These are phyloP conservation scores for Catunica adiposa DNA, from an alignment of 2,329 filamentous ascomycete genomes.

Conservation along the genomic window DNA sequence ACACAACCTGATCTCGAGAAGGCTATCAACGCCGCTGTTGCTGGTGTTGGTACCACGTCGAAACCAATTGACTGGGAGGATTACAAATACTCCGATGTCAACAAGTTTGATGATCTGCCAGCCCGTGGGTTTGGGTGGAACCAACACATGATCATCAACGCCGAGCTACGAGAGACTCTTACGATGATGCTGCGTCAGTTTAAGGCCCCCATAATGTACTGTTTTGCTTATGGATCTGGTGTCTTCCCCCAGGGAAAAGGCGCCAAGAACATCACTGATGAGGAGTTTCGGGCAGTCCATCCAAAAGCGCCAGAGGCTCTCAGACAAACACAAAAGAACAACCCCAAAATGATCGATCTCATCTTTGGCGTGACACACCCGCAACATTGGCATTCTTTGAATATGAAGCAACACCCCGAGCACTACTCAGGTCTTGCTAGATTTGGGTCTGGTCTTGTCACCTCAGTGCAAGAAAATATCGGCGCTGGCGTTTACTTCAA, in stretches of 20 bases:
- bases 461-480: slow-evolving; percentile 68
- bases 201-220: slow-evolving; percentile 82
- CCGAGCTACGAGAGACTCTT: slow-evolving; percentile 84
- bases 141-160: slow-evolving; percentile 89
- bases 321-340: slow-evolving; percentile 67
- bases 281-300: slow-evolving; percentile 50
- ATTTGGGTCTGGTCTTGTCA: slow-evolving; percentile 71
- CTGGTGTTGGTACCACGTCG: not conserved
- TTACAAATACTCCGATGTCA: slow-evolving; percentile 25
- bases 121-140: slow-evolving; percentile 67
- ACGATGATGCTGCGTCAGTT: slow-evolving; percentile 83
- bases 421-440: slow-evolving; percentile 81
- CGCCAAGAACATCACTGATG: slow-evolving; percentile 37
- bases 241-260: slow-evolving; percentile 67
- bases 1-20: slow-evolving; percentile 1
- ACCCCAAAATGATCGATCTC: slow-evolving; percentile 95
- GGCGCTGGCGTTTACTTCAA: slow-evolving; percentile 97
- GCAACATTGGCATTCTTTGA: slow-evolving; percentile 93
- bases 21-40: slow-evolving; percentile 7
- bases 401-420: slow-evolving; percentile 70
- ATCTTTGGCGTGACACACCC: slow-evolving; percentile 90
- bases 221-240: slow-evolving; percentile 92
- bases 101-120: slow-evolving; percentile 29
- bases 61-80: slow-evolving; percentile 26
- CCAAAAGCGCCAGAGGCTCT: slow-evolving; percentile 68